These are phyloP conservation scores for Populus simonii DNA, from an alignment of 345 rosid genomes.

Conservation along the genomic window DNA sequence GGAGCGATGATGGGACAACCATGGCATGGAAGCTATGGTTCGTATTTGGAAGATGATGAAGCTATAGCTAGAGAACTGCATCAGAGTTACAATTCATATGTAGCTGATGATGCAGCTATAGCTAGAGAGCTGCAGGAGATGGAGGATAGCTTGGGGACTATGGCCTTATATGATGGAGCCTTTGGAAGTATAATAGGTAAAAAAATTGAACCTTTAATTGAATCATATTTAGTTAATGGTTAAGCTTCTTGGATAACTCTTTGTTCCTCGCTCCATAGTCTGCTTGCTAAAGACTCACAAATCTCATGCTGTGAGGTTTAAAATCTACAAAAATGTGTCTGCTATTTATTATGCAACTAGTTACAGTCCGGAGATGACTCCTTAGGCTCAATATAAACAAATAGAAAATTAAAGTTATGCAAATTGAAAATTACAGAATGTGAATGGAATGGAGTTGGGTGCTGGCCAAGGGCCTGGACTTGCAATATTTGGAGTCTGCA, in stretches of 20 bases:
- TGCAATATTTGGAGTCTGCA: neutral
- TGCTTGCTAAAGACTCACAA: neutral
- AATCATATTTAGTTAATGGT: neutral
- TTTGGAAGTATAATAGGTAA: neutral
- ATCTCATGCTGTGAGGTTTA: neutral
- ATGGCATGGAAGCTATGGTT: neutral
- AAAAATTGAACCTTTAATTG: neutral
- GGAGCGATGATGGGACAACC: neutral
- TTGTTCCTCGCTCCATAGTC: neutral
- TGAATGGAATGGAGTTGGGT: neutral
- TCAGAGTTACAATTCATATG: no score
- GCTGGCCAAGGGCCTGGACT: neutral
- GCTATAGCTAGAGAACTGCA: neutral
- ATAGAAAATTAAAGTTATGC: neutral
- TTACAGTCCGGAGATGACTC: neutral
- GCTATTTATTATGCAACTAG: neutral
- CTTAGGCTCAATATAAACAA: neutral
- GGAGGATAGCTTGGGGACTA: neutral
- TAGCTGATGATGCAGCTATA: no score
- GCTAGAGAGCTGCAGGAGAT: neutral
- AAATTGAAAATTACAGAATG: neutral
- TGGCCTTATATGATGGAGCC: neutral
- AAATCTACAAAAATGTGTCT: neutral
- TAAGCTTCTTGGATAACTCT: neutral
- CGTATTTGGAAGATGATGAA: neutral